Conservation (phyloP, 1,284 basidiomycete genomes). For the Trichosporon sp. region DNA sequence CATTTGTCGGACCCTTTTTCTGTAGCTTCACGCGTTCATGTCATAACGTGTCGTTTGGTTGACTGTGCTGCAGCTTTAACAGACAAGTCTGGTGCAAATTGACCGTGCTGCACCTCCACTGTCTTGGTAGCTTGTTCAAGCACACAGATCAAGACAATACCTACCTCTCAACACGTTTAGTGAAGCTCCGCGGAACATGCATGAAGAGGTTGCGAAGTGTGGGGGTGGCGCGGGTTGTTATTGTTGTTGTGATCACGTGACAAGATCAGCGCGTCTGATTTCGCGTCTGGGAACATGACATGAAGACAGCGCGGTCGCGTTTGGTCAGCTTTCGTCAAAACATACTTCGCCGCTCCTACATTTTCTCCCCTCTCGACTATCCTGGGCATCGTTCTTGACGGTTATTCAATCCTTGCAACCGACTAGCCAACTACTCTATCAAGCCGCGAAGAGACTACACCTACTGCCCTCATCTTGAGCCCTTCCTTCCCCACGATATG, state of each 20-base stretch:
- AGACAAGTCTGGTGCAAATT: no score
- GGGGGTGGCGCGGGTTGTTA: not conserved
- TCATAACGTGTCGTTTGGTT: not conserved
- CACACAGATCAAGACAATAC: no score
- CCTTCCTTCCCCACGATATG: not conserved
- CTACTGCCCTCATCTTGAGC: not conserved
- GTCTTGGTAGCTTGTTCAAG: no score
- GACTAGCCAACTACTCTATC: not conserved
- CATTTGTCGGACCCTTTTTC: not conserved
- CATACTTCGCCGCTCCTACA: not conserved
- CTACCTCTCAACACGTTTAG: no score
- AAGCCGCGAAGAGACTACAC: not conserved
- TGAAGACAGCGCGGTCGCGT: constrained; percentile 2
- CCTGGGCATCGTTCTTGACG: not conserved
- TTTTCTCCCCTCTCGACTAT: not conserved
- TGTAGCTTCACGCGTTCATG: not conserved
- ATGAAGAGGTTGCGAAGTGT: no score
- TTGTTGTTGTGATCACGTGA: constrained; percentile 5
- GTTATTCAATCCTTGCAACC: not conserved
- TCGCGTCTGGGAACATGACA: constrained; percentile 9
- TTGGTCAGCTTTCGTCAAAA: not conserved
- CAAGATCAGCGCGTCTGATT: constrained; percentile 8
- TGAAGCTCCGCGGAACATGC: no score
- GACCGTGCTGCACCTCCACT: no score
- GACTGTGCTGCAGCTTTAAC: no score